Base-by-base conservation (phyloP, 495 filamentous ascomycete species). In the Peziza echinospora region DNA sequence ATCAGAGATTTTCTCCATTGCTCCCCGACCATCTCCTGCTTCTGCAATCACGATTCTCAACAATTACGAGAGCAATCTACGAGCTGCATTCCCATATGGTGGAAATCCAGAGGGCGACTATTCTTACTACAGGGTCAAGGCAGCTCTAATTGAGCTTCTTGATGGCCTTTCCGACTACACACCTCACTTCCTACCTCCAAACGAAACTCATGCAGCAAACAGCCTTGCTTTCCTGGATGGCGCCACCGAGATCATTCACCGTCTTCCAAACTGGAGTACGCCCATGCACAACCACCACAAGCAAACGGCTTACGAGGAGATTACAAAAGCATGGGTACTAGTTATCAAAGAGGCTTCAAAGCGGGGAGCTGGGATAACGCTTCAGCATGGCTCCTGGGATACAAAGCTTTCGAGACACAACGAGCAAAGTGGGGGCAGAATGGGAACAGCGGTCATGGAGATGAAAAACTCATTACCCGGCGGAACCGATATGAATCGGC, bases 351-450 rank as follows among this genome's bases (percentile, higher is more conserved):
- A 96, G 60, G 85, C 86, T 8, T 76, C 83, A 19, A 94, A 94
- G 64, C 69, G 79, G 45, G 87, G 84, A 5, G 91, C 83, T 30
- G 89, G 89, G 17, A 89, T 96, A 54, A 71, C 80, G 51, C 58
- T 97, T 51, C 87, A 94, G 56, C 83, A 85, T 51, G 85, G 80
- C 21, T 82, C 82, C 23, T 97, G 91, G 89, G 89, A 96, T 54
- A 77, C 84, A 62, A 84, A 75, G 53, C 65, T 97, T 41, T 65
- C 71, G 2, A 87, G 82, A 61, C 89, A 97, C 64, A 89, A 96
- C 53, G 76, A 86, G 50, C 78, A 77, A 46, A 84, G 83, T 10
- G 78, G 76, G 28, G 85, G 87, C 7, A 80, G 79, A 57, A 67
- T 97, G 62, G 77, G 81, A 53, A 75, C 74, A 45, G 89, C 84